Evolutionary conservation across 345 rosid genomes (phyloP).

Genomic region (Salix suchowensis): DNA sequence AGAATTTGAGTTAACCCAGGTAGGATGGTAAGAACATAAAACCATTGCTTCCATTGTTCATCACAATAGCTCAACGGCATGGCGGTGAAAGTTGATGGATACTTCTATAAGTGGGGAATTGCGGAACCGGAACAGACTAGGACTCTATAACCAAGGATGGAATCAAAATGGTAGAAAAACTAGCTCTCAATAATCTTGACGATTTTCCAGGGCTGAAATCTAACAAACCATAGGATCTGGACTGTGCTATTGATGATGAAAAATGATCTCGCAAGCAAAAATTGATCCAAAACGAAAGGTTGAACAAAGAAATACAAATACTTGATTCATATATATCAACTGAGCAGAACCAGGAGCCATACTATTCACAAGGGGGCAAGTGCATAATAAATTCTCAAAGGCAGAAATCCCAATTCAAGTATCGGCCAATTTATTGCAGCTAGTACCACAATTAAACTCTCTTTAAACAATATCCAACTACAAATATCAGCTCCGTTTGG

Average conservation of each 20-base stretch:
- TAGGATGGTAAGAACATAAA: neutral
- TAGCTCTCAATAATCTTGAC: neutral
- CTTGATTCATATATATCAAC: neutral
- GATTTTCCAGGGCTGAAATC: neutral
- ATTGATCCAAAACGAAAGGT: neutral
- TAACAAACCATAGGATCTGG: neutral
- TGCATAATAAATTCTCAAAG: neutral
- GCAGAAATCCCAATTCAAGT: neutral
- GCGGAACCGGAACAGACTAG: neutral
- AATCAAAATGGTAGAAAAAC: neutral
- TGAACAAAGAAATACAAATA: neutral
- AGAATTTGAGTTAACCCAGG: too few species aligned
- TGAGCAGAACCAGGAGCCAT: neutral
- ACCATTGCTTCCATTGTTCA: neutral
- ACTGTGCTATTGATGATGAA: neutral
- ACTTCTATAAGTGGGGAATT: neutral
- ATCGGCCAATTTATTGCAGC: slow-evolving; percentile 8
- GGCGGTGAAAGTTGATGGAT: neutral
- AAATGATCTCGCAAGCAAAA: neutral
- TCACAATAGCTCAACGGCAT: neutral
- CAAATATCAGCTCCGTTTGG: slow-evolving; percentile 8
- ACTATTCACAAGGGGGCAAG: neutral
- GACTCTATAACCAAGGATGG: neutral
- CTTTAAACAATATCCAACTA: neutral
- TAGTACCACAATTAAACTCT: neutral